Percentiles rank a stretch among this genome's conserved stretches.
Evolutionary conservation across 768 basidiomycete species (phyloP).

Genomic region (Galerina sulciceps): DNA sequence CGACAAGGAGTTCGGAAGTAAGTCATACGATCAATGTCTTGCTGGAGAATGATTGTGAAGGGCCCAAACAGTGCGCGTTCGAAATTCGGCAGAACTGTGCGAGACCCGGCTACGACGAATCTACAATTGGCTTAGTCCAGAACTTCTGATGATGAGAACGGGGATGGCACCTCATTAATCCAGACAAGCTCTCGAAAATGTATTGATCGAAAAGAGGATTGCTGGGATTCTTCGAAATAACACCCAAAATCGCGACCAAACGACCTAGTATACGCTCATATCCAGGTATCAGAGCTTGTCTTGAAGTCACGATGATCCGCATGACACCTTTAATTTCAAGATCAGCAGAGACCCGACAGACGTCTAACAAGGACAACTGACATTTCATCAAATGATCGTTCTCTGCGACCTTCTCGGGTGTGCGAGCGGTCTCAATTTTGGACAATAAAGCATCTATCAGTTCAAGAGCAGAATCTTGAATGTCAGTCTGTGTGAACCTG

Average conservation of each 20-base stretch:
- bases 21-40: constrained; percentile 87
- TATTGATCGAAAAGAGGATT: constrained; percentile 99
- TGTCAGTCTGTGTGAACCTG: constrained; percentile 88
- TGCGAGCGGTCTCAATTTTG: constrained; percentile 78
- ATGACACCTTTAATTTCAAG: constrained; percentile 69
- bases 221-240: constrained; percentile 94
- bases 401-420: constrained; percentile 92
- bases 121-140: constrained; percentile 37
- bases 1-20: background rate
- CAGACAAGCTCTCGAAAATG: constrained; percentile 96
- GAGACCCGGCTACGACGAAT: constrained; percentile 78
- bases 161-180: constrained; percentile 71
- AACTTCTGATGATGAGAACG: constrained; percentile 10
- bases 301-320: constrained; percentile 90
- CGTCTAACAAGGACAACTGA: constrained; percentile 38
- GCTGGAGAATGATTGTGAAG: constrained; percentile 85
- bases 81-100: constrained; percentile 70
- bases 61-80: constrained; percentile 85
- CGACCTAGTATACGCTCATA: constrained; percentile 70
- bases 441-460: constrained; percentile 73
- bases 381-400: constrained; percentile 99
- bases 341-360: constrained; percentile 1
- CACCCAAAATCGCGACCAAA: constrained; percentile 82
- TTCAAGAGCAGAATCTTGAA: constrained; percentile 79
- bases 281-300: constrained; percentile 71